Evolutionary conservation across 2,329 filamentous ascomycete genomes (phyloP).

Genomic region (Aspergillus oerlinghausenensis): DNA sequence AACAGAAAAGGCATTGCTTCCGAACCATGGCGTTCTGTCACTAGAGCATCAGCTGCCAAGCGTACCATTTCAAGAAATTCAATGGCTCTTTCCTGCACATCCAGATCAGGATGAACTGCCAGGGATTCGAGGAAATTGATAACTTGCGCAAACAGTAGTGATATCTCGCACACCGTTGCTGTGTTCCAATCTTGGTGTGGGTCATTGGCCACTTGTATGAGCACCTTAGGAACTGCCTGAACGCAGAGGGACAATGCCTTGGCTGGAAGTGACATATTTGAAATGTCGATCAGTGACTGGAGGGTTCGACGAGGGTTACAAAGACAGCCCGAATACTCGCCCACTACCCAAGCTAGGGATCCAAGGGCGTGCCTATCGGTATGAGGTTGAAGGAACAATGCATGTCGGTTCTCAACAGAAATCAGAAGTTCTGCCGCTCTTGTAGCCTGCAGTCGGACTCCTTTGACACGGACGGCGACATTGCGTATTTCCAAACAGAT

Average conservation of each 20-base stretch:
- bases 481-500: constrained; percentile 87
- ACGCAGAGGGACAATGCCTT: constrained; percentile 72
- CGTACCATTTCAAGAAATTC: constrained; percentile 89
- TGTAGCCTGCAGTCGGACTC: constrained; percentile 73
- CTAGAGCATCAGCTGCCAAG: constrained; percentile 71
- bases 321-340: constrained; percentile 77
- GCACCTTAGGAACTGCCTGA: constrained; percentile 81
- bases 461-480: constrained; percentile 85
- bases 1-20: constrained; percentile 73
- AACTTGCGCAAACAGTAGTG: constrained; percentile 74
- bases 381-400: constrained; percentile 51
- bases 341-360: constrained; percentile 77
- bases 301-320: constrained; percentile 67
- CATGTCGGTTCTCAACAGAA: constrained; percentile 53
- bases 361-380: constrained; percentile 62
- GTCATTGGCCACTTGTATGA: constrained; percentile 66
- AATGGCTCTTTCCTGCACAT: constrained; percentile 91
- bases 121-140: constrained; percentile 77
- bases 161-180: constrained; percentile 67
- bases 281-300: constrained; percentile 67
- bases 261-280: constrained; percentile 53
- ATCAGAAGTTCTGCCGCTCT: constrained; percentile 75
- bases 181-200: constrained; percentile 61
- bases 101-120: constrained; percentile 75
- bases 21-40: constrained; percentile 20